These are phyloP conservation scores for Lactifluus subvellereus DNA, from an alignment of 768 basidiomycete species.

Conservation along the genomic window DNA sequence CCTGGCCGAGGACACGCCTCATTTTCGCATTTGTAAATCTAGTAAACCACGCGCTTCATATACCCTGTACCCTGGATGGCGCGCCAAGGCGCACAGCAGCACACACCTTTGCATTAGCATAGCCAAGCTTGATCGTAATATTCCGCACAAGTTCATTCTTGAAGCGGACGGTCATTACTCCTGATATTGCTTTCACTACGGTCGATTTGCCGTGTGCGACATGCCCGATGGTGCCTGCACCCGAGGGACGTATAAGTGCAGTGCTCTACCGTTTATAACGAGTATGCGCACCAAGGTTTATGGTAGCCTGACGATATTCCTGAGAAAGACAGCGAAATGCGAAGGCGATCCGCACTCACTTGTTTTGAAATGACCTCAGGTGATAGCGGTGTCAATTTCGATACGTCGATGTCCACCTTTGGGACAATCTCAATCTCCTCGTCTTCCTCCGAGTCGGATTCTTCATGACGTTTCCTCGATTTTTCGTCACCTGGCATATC, in stretches of 20 bases:
- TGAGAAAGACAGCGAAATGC: conserved; percentile 2
- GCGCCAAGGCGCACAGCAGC: not conserved
- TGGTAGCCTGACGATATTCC: conserved; percentile 64
- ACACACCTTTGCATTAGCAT: conserved; percentile 95
- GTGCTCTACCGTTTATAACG: conserved; percentile 2
- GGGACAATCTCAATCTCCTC: conserved; percentile 49
- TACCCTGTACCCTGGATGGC: not conserved
- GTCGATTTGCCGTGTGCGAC: conserved; percentile 97
- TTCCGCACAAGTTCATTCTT: conserved; percentile 99
- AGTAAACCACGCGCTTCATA: not conserved
- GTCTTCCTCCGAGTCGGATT: conserved; percentile 66
- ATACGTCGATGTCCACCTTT: conserved; percentile 69
- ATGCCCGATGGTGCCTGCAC: conserved; percentile 91
- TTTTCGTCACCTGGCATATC: conserved; percentile 67
- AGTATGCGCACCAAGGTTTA: conserved; percentile 67
- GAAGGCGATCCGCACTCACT: conserved; percentile 39
- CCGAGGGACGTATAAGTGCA: conserved; percentile 5
- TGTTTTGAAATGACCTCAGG: conserved; percentile 91
- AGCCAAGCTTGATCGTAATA: conserved; percentile 99
- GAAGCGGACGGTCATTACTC: conserved; percentile 96
- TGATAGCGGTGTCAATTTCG: conserved; percentile 80
- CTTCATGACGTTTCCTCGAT: conserved; percentile 54
- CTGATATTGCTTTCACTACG: conserved; percentile 97
- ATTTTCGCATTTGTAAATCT: conserved; percentile 99
- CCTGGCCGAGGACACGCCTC: conserved; percentile 88